Evolutionary conservation across 129 eudicot species (phyloP), one percentile per base, ranked within the genome.

Genomic region (Deinandra increscens): DNA sequence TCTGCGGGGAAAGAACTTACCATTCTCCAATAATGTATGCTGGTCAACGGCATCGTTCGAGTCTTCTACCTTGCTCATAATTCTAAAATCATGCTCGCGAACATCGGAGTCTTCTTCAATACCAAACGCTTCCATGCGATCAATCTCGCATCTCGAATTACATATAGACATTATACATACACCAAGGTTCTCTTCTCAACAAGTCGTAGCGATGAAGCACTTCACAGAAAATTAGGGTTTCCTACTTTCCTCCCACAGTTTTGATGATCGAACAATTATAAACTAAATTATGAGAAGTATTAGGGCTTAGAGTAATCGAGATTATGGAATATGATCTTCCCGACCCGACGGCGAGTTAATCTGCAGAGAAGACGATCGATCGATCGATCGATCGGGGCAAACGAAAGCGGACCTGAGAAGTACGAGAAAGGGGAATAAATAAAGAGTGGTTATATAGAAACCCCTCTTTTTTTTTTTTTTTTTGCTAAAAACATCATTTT

Each of bases 61-160:
- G 78, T 75, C 70, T 42, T 44, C 61, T 5, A 76, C 9, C 63
- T 70, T 75, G 61, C 67, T 59, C 46, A 46, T 29, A 15, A 22
- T 36, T 31, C 60, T 55, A 26, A 15, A 23, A 34, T 36, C 68
- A n/a, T 39, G 75, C 60, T 75, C 71, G 17, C 69, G 29, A 19
- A 60, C 60, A 69, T 69, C 86, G 9, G 75, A 82, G 29, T 78
- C 81, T 58, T 72, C 81, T 41, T 66, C 66, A 71, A 80, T 60
- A 34, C 70, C 85, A 44, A 65, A 70, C 44, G 74, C 83, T 1
- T 74, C 83, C 17, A 61, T 29, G 2, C 69, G 63, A 62, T 23
- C 55, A 56, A 46, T 75, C 66, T 75, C 84, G 75, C 71, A 49
- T 19, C 70, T 62, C 56, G 37, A 66, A 79, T 18, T 42, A 54